phyloP scores from a whole-genome alignment of 345 rosid genomes.

The Sisymbrium altissimum region DNA sequence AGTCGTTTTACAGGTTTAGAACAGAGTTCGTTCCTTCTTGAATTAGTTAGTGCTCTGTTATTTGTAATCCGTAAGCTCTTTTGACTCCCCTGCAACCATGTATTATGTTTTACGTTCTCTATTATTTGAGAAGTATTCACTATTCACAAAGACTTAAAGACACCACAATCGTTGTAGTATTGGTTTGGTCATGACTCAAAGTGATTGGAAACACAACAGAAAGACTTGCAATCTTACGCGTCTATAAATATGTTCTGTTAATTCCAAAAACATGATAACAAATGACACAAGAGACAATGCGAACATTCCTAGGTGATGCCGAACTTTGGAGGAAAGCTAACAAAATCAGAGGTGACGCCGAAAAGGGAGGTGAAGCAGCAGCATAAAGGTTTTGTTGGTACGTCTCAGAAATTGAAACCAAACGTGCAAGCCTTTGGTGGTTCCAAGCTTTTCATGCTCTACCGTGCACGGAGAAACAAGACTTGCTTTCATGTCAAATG shows the following conservation, averaged over 20 bases:
- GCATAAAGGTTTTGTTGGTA: constrained; percentile 14
- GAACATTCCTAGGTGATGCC: not conserved
- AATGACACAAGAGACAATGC: not conserved
- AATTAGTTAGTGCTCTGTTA: not conserved
- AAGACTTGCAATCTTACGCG: not conserved
- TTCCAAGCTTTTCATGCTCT: constrained; percentile 29
- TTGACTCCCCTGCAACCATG: constrained; percentile 1
- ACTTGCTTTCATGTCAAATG: constrained; percentile 19
- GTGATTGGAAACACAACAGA: constrained; percentile 6
- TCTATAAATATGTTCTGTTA: not conserved
- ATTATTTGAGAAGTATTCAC: not conserved
- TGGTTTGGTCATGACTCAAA: not conserved
- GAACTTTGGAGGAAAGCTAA: not conserved
- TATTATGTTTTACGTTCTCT: not conserved
- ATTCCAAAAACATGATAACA: not conserved
- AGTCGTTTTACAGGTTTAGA: not conserved
- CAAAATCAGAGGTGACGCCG: not conserved
- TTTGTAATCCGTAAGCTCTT: not conserved
- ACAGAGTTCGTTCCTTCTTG: not conserved
- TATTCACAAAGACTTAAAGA: not conserved
- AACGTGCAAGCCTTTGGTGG: not conserved
- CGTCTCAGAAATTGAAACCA: constrained; percentile 7
- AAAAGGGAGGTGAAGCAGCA: not conserved
- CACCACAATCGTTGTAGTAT: not conserved
- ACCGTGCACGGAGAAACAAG: not conserved